Conservation (phyloP, 306 rosid genomes). For the Trifolium fragiferum region DNA sequence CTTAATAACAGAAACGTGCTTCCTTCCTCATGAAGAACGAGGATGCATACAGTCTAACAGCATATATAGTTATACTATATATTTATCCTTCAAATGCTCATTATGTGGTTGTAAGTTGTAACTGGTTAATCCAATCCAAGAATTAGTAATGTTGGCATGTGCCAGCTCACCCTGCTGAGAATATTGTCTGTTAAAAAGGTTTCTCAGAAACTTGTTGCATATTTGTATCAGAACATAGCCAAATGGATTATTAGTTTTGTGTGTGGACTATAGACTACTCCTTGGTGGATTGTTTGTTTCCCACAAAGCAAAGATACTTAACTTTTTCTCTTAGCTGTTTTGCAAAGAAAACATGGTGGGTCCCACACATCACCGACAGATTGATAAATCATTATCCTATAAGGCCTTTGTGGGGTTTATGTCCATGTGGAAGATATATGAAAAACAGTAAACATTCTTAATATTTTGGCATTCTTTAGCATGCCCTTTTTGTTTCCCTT, state of each 20-base stretch:
- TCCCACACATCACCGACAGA: conserved; percentile 45
- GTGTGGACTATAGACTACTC: conserved; percentile 24
- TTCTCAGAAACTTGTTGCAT: conserved; percentile 43
- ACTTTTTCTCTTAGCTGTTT: conserved; percentile 54
- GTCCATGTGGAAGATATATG: conserved; percentile 53
- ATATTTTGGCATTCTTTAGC: conserved; percentile 33
- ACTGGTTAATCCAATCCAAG: conserved; percentile 42
- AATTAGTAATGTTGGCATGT: conserved; percentile 46
- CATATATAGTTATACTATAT: conserved; percentile 17
- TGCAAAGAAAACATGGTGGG: conserved; percentile 60
- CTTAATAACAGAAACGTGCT: conserved; percentile 47
- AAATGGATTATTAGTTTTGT: conserved; percentile 36
- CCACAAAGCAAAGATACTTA: conserved; percentile 26
- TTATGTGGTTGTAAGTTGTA: conserved; percentile 39
- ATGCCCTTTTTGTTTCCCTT: conserved; percentile 38
- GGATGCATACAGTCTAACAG: conserved; percentile 22
- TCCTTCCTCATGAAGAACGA: conserved; percentile 53
- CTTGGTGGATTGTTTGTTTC: conserved; percentile 51
- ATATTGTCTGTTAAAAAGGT: conserved; percentile 44
- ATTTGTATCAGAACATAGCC: conserved; percentile 40
- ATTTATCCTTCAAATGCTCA: conserved; percentile 40
- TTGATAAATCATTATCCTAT: conserved; percentile 38
- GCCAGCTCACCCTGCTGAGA: conserved; percentile 36
- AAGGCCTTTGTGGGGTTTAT: conserved; percentile 47
- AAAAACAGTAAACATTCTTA: conserved; percentile 36